Conservation (phyloP, 2,329 filamentous ascomycete genomes). For the Colletotrichum sp. region DNA sequence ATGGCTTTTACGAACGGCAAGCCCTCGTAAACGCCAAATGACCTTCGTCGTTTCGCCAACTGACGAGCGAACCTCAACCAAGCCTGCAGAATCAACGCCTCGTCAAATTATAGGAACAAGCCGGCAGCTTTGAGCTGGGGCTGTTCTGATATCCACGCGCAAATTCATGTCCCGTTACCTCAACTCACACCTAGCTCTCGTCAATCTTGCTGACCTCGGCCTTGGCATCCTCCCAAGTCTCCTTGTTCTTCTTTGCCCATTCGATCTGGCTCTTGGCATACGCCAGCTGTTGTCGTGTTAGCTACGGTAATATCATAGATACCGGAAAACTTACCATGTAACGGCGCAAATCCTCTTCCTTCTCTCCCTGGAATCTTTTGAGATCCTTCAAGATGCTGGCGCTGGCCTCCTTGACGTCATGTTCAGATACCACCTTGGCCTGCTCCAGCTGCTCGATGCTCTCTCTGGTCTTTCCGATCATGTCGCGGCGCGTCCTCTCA, state of each 20-base stretch:
- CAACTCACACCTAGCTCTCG: slow-evolving; percentile 45
- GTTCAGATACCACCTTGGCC: slow-evolving; percentile 84
- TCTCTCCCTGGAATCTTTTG: slow-evolving; percentile 91
- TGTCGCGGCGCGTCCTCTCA: slow-evolving; percentile 87
- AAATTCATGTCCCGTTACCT: not conserved
- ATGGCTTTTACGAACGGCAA: slow-evolving; percentile 15
- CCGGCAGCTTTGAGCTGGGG: not conserved
- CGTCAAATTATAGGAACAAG: slow-evolving; percentile 14
- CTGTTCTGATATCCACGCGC: slow-evolving; percentile 3
- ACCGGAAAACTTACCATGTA: slow-evolving; percentile 80
- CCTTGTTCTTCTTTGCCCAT: slow-evolving; percentile 90
- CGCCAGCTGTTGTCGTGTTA: slow-evolving; percentile 65
- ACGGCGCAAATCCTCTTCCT: slow-evolving; percentile 89
- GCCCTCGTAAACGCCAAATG: slow-evolving; percentile 19
- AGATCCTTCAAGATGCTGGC: slow-evolving; percentile 87
- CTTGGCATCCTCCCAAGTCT: slow-evolving; percentile 91
- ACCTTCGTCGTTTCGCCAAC: slow-evolving; percentile 7
- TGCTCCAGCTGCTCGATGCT: slow-evolving; percentile 86
- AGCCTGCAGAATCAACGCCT: slow-evolving; percentile 14
- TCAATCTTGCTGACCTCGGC: slow-evolving; percentile 90
- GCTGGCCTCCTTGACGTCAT: slow-evolving; percentile 93
- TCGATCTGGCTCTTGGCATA: slow-evolving; percentile 93
- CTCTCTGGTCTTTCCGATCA: slow-evolving; percentile 95
- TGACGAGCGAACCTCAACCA: slow-evolving; percentile 6
- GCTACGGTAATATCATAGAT: not conserved